Evolutionary conservation across 2,329 filamentous ascomycete genomes (phyloP).

Genomic region (Fusarium praegraminearum): DNA sequence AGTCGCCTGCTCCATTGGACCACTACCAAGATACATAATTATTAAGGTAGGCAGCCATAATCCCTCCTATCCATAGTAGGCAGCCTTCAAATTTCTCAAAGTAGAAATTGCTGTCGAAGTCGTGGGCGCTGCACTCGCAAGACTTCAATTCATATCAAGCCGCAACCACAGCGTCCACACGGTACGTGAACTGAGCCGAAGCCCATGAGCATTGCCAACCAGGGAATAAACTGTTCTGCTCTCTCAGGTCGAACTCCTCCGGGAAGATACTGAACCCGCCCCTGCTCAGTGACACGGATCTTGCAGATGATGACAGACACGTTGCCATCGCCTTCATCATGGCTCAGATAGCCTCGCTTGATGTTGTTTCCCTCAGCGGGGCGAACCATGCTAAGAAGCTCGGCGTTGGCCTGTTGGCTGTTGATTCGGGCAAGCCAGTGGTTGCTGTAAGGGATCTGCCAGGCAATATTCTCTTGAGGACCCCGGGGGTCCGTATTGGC

Average conservation of each 20-base stretch:
- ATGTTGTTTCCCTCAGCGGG: background rate
- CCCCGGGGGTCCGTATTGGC: background rate
- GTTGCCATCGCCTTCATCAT: background rate
- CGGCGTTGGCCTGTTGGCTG: background rate
- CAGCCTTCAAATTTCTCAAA: background rate
- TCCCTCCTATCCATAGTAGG: too few species aligned
- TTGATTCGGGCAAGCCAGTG: background rate
- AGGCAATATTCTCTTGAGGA: background rate
- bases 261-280: background rate
- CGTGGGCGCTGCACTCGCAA: background rate
- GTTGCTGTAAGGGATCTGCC: background rate
- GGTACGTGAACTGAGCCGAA: background rate
- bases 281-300: background rate
- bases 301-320: background rate
- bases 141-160: background rate
- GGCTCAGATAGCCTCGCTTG: background rate
- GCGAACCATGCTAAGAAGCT: background rate
- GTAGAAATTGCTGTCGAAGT: background rate
- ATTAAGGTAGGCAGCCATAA: background rate
- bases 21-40: background rate
- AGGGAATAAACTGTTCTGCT: background rate
- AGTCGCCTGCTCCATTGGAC: background rate
- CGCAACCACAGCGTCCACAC: background rate
- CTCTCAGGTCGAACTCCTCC: background rate
- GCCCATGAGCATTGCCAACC: background rate